Evolutionary conservation across 2,329 filamentous ascomycete genomes (phyloP), one percentile per base, ranked within the genome.

Genomic region (Cladosporium sp.): DNA sequence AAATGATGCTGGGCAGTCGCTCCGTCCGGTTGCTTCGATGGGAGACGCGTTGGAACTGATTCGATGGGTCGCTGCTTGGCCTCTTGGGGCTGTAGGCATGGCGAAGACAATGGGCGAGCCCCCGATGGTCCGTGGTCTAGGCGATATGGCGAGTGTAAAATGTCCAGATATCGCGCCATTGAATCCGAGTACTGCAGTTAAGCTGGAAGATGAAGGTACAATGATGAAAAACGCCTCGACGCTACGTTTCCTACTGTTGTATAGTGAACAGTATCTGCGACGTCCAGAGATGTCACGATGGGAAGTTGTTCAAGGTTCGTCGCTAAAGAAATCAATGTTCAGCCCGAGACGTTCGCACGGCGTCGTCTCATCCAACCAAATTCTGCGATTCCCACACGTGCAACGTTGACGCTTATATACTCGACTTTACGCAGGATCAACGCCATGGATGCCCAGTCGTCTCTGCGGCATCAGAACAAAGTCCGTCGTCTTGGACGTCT

Each of bases 1-100:
- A 30, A 63, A 57, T n/a, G 60, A 54, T 21, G 60, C 60, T 63
- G 60, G 60, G 60, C 60, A 56, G 34, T 36, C 21, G 49, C 48
- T 36, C 25, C 8, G 30, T 39, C 48, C 32, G 53, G 49, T 25
- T 61, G 58, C 58, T 61, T 61, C 43, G 58, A 34, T 26, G 28
- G 26, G 21, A n/a, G 28, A 36, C 18, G 5, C 28, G n/a, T 25
- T 14, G 46, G 30, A 18, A 61, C 6, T 61, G 58, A 61, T 61
- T 61, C 58, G 58, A 51, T 46, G 58, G 46, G 26, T 49, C 43
- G 18, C 21, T 26, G 43, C 58, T 61, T 61, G 58, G 58, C 58
- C 34, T 39, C 58, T 61, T 51, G 58, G 58, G 28, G 48, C n/a
- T 61, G 53, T 61, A 51, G 43, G 58, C 43, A 61, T 61, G 58